These are phyloP conservation scores for Epithele typhae DNA, from an alignment of 768 basidiomycete species.

Conservation along the genomic window DNA sequence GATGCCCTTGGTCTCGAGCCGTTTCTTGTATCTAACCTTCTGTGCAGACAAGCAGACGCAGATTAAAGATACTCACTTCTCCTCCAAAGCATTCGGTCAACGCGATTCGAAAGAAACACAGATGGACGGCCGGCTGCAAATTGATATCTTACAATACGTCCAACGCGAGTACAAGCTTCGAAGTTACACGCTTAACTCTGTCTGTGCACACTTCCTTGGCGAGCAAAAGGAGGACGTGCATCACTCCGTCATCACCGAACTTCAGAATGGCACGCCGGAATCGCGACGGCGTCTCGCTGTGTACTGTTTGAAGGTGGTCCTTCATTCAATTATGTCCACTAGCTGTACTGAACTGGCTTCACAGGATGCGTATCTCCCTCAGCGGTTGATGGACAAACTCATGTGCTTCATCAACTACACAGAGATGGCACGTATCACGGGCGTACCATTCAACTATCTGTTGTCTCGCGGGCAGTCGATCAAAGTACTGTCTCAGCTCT, in stretches of 20 bases:
- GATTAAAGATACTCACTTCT: conserved; percentile 93
- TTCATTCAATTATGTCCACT: not conserved
- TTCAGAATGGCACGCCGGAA: conserved; percentile 96
- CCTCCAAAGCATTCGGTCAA: conserved; percentile 95
- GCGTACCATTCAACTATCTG: conserved; percentile 98
- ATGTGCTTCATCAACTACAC: conserved; percentile 99
- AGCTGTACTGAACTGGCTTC: not conserved
- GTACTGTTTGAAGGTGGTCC: conserved; percentile 88
- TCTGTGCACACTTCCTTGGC: conserved; percentile 95
- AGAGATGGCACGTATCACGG: conserved; percentile 99
- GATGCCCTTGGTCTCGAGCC: conserved; percentile 16
- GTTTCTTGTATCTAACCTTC: not conserved
- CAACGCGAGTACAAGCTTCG: conserved; percentile 97
- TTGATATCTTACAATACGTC: conserved; percentile 97
- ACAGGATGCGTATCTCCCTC: conserved; percentile 97
- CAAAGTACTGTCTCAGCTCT: conserved; percentile 96
- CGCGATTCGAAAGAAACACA: conserved; percentile 93
- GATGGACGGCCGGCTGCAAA: conserved; percentile 89
- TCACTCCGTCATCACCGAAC: conserved; percentile 94
- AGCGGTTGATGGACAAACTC: conserved; percentile 91
- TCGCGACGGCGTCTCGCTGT: conserved; percentile 90
- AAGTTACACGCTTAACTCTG: conserved; percentile 95
- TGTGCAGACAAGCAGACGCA: conserved; percentile 68
- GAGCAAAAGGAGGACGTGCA: conserved; percentile 99
- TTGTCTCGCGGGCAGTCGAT: conserved; percentile 95